Evolutionary conservation across 192 early-diverging fungal genomes (phyloP).

Genomic region (Fimicolochytrium jonesii): DNA sequence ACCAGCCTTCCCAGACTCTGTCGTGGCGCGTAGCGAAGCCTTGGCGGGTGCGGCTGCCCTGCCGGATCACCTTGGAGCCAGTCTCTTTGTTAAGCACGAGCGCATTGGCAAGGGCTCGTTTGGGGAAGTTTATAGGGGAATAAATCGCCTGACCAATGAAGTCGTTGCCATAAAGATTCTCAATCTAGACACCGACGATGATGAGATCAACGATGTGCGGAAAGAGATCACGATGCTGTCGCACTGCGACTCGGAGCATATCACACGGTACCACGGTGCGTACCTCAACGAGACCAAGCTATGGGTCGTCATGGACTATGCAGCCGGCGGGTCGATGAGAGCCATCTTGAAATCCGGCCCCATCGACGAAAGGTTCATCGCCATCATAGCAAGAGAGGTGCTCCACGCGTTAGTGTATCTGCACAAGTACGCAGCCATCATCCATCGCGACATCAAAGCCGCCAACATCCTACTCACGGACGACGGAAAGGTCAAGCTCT

Average conservation of each 20-base stretch:
- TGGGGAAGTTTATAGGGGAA: conserved; percentile 49
- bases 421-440: conserved; percentile 84
- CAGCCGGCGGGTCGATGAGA: conserved; percentile 87
- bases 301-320: conserved; percentile 99
- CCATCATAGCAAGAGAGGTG: conserved; percentile 84
- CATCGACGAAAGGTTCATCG: conserved; percentile 86
- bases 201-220: conserved; percentile 93
- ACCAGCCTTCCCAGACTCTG: too few relatives aligned
- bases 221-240: conserved; percentile 90
- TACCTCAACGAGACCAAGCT: conserved; percentile 86
- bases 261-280: conserved; percentile 91
- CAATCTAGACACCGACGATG: conserved; percentile 93
- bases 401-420: conserved; percentile 85
- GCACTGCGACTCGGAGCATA: conserved; percentile 82
- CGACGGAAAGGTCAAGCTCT: conserved; percentile 48
- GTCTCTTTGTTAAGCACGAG: conserved; percentile 31
- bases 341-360: conserved; percentile 72
- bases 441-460: conserved; percentile 97
- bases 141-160: conserved; percentile 70
- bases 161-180: conserved; percentile 96
- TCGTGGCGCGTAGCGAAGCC: too few relatives aligned
- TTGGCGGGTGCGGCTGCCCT: too few relatives aligned
- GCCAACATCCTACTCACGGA: conserved; percentile 63
- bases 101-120: conserved; percentile 56
- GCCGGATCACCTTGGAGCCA: too few relatives aligned